Base-by-base conservation (phyloP, 345 rosid genomes). In the Erodium maritimum region DNA sequence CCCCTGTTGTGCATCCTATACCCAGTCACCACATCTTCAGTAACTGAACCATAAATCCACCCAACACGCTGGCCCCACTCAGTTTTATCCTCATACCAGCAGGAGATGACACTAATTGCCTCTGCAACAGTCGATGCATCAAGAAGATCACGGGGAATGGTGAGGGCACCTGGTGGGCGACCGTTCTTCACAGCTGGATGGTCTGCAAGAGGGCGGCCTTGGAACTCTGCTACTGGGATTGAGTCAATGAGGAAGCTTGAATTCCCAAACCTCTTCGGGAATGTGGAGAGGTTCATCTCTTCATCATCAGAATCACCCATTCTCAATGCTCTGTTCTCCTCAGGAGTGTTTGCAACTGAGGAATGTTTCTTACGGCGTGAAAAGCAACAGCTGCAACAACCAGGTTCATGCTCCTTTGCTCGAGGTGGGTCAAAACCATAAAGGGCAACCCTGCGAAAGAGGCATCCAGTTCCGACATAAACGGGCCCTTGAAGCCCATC, bases 1-100 rank as follows among this genome's bases (percentile, higher is more conserved):
- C 67, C 75, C 24, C 67, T 63, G 58, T 71, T 62, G 17, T 71
- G 70, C 75, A 71, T 71, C 56, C 75, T 57, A 57, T 65, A 71
- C 5, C 70, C 70, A 12, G 75, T 65, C 18, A 71, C 71, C 1
- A 67, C 58, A 51, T 67, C 62, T 21, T 67, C 68, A 0, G 66
- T 70, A n/a, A n/a, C n/a, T n/a, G n/a, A n/a, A n/a, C n/a, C n/a
- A n/a, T n/a, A n/a, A n/a, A n/a, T n/a, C n/a, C n/a, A n/a, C n/a
- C n/a, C n/a, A n/a, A n/a, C n/a, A n/a, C n/a, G n/a, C n/a, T n/a
- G n/a, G n/a, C n/a, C n/a, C n/a, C n/a, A n/a, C n/a, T n/a, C n/a
- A n/a, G n/a, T n/a, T n/a, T n/a, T n/a, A n/a, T n/a, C n/a, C n/a
- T n/a, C n/a, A n/a, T n/a, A n/a, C n/a, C n/a, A n/a, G n/a, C n/a